phyloP scores from a whole-genome alignment of 768 basidiomycete species.

The Gelatoporia subvermispora region DNA sequence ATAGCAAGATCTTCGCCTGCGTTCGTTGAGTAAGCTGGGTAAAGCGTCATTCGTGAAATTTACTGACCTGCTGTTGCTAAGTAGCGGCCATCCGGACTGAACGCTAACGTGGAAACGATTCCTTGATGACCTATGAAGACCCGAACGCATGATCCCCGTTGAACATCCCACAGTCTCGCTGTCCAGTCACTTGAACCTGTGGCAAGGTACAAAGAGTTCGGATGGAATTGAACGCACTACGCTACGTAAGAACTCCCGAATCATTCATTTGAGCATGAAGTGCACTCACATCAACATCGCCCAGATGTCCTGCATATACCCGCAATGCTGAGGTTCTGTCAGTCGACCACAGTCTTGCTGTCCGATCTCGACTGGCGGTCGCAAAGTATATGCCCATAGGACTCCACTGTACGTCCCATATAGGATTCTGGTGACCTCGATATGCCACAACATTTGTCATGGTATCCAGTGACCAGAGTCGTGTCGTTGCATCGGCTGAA shows the following conservation, averaged over 20 bases:
- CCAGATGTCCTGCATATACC: slow-evolving; percentile 93
- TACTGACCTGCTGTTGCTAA: slow-evolving; percentile 79
- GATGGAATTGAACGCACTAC: slow-evolving; percentile 94
- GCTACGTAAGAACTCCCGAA: not conserved
- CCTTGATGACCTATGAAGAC: slow-evolving; percentile 97
- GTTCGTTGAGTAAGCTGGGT: no score
- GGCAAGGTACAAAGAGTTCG: slow-evolving; percentile 94
- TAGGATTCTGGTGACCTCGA: slow-evolving; percentile 92
- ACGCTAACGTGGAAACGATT: slow-evolving; percentile 75
- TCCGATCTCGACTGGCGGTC: slow-evolving; percentile 88
- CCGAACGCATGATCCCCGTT: slow-evolving; percentile 86
- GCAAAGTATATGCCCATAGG: slow-evolving; percentile 99
- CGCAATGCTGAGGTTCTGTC: slow-evolving; percentile 82
- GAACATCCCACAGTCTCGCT: slow-evolving; percentile 97
- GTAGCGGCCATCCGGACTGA: slow-evolving; percentile 92
- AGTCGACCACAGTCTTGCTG: slow-evolving; percentile 94
- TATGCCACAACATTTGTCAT: slow-evolving; percentile 92
- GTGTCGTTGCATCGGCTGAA: slow-evolving; percentile 86
- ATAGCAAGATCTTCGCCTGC: slow-evolving; percentile 87
- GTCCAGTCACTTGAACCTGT: slow-evolving; percentile 97
- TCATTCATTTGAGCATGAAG: not conserved
- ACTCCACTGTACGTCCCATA: slow-evolving; percentile 99
- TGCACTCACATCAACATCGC: slow-evolving; percentile 88
- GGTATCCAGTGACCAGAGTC: slow-evolving; percentile 95
- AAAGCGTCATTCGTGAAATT: not conserved